A percentile compares a stretch with the other conserved stretches of the same genome.
phyloP scores from a whole-genome alignment of 2,329 filamentous ascomycete species.

The Aspergillus ibericus region DNA sequence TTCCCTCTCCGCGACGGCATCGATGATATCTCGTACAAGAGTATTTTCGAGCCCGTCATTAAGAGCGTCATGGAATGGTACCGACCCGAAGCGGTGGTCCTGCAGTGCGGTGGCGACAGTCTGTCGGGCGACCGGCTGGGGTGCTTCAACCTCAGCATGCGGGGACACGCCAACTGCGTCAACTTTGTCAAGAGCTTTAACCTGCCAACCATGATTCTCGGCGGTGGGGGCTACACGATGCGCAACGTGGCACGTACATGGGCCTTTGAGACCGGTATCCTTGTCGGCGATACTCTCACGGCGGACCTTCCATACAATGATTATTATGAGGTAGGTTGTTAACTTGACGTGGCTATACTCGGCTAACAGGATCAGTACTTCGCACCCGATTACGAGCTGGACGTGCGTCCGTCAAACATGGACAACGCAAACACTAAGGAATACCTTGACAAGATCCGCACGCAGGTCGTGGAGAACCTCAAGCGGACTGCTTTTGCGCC shows the following conservation, averaged over 20 bases:
- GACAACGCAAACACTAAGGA: constrained; percentile 69
- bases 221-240: constrained; percentile 70
- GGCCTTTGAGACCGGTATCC: constrained; percentile 70
- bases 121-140: constrained; percentile 66
- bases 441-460: constrained; percentile 67
- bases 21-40: constrained; percentile 66
- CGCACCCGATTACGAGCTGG: constrained; percentile 67
- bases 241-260: constrained; percentile 63
- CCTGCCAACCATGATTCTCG: constrained; percentile 64
- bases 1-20: constrained; percentile 70
- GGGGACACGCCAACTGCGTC: constrained; percentile 69
- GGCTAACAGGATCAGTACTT: constrained; percentile 57
- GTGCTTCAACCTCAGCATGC: constrained; percentile 71
- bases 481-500: constrained; percentile 63
- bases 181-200: constrained; percentile 68
- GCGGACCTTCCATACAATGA: constrained; percentile 91
- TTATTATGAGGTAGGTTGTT: constrained; percentile 69
- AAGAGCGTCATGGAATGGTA: constrained; percentile 69
- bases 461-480: constrained; percentile 66
- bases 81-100: constrained; percentile 64
- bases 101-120: constrained; percentile 69
- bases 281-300: constrained; percentile 80
- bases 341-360: neutral
- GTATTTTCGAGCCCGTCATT: constrained; percentile 68
- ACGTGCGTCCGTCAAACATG: constrained; percentile 70